A percentile compares a stretch with the other conserved stretches of the same genome.
Conservation (phyloP, 306 rosid genomes). For the Ziziphus jujuba region DNA sequence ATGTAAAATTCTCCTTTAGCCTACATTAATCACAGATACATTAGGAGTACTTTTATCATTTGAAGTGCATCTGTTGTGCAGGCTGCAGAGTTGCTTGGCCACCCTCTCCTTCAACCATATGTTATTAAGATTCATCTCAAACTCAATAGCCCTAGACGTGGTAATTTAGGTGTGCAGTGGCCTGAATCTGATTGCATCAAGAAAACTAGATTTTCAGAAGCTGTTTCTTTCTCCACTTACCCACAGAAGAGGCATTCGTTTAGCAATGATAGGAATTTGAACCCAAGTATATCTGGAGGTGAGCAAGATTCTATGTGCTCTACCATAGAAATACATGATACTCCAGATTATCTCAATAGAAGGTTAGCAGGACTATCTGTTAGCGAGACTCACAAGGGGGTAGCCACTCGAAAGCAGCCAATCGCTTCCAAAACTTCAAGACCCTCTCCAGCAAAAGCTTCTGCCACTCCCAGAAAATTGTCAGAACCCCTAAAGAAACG, state of each 20-base stretch:
- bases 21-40: slow-evolving; percentile 5
- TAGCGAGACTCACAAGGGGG: slow-evolving; percentile 42
- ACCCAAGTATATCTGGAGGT: slow-evolving; percentile 81
- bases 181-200: slow-evolving; percentile 52
- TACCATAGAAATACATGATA: slow-evolving; percentile 64
- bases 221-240: slow-evolving; percentile 33
- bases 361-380: slow-evolving; percentile 46
- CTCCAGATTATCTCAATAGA: slow-evolving; percentile 46
- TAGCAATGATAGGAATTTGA: slow-evolving; percentile 66
- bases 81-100: slow-evolving; percentile 90
- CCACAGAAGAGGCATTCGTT: slow-evolving; percentile 57
- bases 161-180: slow-evolving; percentile 54
- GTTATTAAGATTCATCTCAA: slow-evolving; percentile 80
- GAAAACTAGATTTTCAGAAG: slow-evolving; percentile 75
- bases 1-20: slow-evolving; percentile 46
- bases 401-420: slow-evolving; percentile 46
- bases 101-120: slow-evolving; percentile 79
- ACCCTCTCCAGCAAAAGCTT: slow-evolving; percentile 46
- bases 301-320: slow-evolving; percentile 74
- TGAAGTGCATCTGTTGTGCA: slow-evolving; percentile 40
- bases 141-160: slow-evolving; percentile 71
- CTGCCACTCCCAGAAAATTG: slow-evolving; percentile 48
- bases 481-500: slow-evolving; percentile 47
- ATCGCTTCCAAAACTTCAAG: slow-evolving; percentile 49
- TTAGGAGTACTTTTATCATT: slow-evolving; percentile 6